Conservation (phyloP, 768 basidiomycete genomes). For the Amanita rubescens region DNA sequence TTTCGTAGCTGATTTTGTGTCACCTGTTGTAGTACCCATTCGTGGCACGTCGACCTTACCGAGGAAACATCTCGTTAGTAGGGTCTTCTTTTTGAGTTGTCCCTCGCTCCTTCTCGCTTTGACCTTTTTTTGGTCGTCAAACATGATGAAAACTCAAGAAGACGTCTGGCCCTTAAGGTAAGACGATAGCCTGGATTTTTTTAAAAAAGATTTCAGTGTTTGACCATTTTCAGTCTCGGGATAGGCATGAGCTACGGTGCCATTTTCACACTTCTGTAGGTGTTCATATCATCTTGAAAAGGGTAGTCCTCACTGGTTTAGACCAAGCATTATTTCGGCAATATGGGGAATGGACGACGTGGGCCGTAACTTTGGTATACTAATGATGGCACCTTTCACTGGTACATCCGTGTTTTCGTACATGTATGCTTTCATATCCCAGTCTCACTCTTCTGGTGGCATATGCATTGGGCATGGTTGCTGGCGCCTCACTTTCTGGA, state of each 20-base stretch:
- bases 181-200: constrained; percentile 8
- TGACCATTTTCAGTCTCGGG: constrained; percentile 38
- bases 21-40: constrained; percentile 47
- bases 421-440: constrained; percentile 65
- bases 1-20: constrained; percentile 63
- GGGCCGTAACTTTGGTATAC: constrained; percentile 70
- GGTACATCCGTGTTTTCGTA: constrained; percentile 76
- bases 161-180: constrained; percentile 70
- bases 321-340: constrained; percentile 63
- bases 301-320: constrained; percentile 18
- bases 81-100: constrained; percentile 50
- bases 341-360: constrained; percentile 66
- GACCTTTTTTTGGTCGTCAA: constrained; percentile 50
- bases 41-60: constrained; percentile 27
- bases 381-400: constrained; percentile 69
- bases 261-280: constrained; percentile 66
- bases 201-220: neutral
- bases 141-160: constrained; percentile 38
- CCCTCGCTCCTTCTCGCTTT: constrained; percentile 40
- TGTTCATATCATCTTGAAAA: constrained; percentile 10
- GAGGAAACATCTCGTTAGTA: constrained; percentile 50
- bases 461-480: constrained; percentile 55
- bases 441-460: constrained; percentile 34
- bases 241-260: constrained; percentile 65
- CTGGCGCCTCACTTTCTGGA: constrained; percentile 60